Conservation (phyloP, 1,284 basidiomycete genomes). For the Marasmius tenuissimus region DNA sequence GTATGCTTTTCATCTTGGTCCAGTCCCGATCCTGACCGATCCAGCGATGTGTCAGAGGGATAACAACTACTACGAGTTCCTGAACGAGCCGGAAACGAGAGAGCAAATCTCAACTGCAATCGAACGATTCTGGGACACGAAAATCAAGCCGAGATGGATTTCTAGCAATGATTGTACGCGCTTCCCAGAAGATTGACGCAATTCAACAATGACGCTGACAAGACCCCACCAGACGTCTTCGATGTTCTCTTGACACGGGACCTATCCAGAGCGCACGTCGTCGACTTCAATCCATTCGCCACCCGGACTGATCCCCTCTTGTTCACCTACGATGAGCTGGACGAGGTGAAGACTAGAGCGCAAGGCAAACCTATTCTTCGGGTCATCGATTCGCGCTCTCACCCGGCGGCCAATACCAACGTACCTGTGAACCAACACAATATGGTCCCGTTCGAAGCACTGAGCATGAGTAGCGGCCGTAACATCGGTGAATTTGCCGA, state of each 20-base stretch:
- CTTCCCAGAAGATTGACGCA: conserved; percentile 1
- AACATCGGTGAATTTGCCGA: conserved; percentile 73
- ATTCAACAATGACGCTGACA: not conserved
- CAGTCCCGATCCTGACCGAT: not conserved
- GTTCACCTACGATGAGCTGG: conserved; percentile 83
- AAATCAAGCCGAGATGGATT: conserved; percentile 63
- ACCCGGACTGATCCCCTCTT: conserved; percentile 85
- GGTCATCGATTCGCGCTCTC: conserved; percentile 71
- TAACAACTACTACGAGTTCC: conserved; percentile 85
- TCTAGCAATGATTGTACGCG: conserved; percentile 68
- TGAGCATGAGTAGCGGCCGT: conserved; percentile 75
- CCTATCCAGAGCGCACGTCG: conserved; percentile 69
- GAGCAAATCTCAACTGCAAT: conserved; percentile 56
- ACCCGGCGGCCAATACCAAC: conserved; percentile 65
- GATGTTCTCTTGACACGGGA: conserved; percentile 88
- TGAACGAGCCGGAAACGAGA: conserved; percentile 64
- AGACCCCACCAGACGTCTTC: conserved; percentile 63
- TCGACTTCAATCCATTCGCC: conserved; percentile 92
- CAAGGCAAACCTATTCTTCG: conserved; percentile 49
- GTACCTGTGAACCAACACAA: conserved; percentile 83
- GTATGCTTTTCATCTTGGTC: conserved; percentile 40
- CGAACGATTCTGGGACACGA: conserved; percentile 63
- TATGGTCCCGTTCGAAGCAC: conserved; percentile 89
- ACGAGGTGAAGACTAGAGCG: conserved; percentile 32
- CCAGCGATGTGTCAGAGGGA: conserved; percentile 90